phyloP scores from a whole-genome alignment of 331 rosid species.

The Pyrus hybrid region DNA sequence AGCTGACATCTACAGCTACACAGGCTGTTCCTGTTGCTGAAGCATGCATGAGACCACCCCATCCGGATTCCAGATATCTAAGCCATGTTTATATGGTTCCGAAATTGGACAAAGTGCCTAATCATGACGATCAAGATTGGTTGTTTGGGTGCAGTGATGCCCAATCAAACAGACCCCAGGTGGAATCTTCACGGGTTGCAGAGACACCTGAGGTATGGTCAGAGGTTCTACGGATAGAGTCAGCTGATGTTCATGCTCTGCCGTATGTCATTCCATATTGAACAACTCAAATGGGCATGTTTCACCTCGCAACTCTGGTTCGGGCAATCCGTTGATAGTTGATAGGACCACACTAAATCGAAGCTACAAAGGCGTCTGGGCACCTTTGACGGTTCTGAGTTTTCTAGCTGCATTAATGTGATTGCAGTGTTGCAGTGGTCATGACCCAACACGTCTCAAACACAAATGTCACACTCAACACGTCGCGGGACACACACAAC shows the following conservation, averaged over 20 bases:
- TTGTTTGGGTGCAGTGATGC: conserved; percentile 38
- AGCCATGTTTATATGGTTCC: conserved; percentile 60
- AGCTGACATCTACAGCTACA: conserved; percentile 17
- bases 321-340: conserved; percentile 26
- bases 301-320: conserved; percentile 15
- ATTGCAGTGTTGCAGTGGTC: conserved; percentile 21
- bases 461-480: background rate
- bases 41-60: conserved; percentile 50
- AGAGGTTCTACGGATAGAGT: conserved; percentile 60
- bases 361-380: conserved; percentile 21
- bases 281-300: conserved; percentile 28
- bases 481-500: background rate
- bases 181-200: conserved; percentile 32
- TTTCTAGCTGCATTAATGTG: conserved; percentile 26
- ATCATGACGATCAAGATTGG: conserved; percentile 64
- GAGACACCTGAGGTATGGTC: conserved; percentile 68
- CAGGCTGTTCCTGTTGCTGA: conserved; percentile 25
- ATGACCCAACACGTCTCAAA: conserved; percentile 1
- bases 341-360: background rate
- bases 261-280: conserved; percentile 92
- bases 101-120: conserved; percentile 46
- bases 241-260: conserved; percentile 57
- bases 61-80: conserved; percentile 66
- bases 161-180: conserved; percentile 29
- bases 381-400: conserved; percentile 18